These are phyloP conservation scores for Cronartium quercuum DNA, from an alignment of 1,284 basidiomycete genomes.

Conservation along the genomic window DNA sequence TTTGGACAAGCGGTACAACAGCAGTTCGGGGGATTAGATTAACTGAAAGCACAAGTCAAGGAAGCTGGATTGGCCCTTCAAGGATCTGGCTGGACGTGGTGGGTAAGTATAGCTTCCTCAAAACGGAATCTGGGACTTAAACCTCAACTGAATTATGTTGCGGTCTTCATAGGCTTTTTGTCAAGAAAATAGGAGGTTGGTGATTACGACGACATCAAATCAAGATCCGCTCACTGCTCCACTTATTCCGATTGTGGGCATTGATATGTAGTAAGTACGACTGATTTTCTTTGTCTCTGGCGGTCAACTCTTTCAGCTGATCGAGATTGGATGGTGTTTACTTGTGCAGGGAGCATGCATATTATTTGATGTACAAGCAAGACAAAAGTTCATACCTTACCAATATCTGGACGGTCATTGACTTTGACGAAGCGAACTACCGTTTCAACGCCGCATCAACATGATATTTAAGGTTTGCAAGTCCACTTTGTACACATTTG, in stretches of 20 bases:
- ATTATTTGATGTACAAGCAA: constrained; percentile 24
- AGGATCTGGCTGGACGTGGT: constrained; percentile 97
- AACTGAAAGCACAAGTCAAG: constrained; percentile 71
- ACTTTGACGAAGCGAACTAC: constrained; percentile 80
- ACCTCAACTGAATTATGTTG: not conserved
- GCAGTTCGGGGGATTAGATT: constrained; percentile 77
- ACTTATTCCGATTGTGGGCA: constrained; percentile 83
- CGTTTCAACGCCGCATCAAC: constrained; percentile 55
- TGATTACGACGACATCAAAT: constrained; percentile 82
- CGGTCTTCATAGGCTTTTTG: constrained; percentile 60
- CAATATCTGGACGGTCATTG: constrained; percentile 66
- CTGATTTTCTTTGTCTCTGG: not conserved
- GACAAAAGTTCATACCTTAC: constrained; percentile 35
- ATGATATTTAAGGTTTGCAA: too few species aligned
- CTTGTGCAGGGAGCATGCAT: constrained; percentile 31
- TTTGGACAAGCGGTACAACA: constrained; percentile 73
- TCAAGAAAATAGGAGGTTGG: constrained; percentile 64
- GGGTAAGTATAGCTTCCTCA: constrained; percentile 48
- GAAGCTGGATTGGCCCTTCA: constrained; percentile 84
- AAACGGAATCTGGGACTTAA: not conserved
- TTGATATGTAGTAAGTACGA: constrained; percentile 84
- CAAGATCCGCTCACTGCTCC: constrained; percentile 80
- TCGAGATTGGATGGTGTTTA: too few species aligned
- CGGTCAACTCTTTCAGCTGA: not conserved
- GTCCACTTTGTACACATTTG: too few species aligned